A percentile compares a stretch with the other conserved stretches of the same genome.
Evolutionary conservation across 805 yeast genomes (phyloP).

Genomic region (Isabelozyma rhagii): DNA sequence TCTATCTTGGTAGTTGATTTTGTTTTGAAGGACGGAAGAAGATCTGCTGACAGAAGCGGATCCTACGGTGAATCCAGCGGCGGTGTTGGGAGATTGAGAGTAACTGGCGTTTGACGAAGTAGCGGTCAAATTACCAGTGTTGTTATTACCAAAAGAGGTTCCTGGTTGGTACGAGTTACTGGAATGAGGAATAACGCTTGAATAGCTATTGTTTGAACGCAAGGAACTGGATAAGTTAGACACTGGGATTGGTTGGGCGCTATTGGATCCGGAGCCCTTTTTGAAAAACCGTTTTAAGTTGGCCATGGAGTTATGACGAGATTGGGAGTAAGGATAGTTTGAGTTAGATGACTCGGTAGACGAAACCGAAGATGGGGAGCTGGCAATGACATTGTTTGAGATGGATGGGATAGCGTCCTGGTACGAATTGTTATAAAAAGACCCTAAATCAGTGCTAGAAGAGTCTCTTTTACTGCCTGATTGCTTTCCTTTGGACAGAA

Average conservation of each 20-base stretch:
- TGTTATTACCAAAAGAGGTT: conserved; percentile 11
- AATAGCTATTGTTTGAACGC: conserved; percentile 14
- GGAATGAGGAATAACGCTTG: conserved; percentile 1
- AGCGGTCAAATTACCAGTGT: conserved; percentile 15
- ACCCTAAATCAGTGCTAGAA: conserved; percentile 40
- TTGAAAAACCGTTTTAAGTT: conserved; percentile 73
- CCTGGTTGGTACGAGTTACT: conserved; percentile 9
- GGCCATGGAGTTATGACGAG: conserved; percentile 77
- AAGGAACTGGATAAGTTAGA: conserved; percentile 23
- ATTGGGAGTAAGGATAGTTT: conserved; percentile 21
- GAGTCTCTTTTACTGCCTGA: conserved; percentile 22
- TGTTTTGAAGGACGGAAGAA: conserved; percentile 26
- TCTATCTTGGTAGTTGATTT: conserved; percentile 29
- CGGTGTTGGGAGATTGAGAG: conserved; percentile 28
- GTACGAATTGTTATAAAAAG: conserved; percentile 36
- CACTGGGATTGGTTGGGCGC: conserved; percentile 10
- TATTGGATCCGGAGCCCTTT: conserved; percentile 24
- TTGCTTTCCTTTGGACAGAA: conserved; percentile 39
- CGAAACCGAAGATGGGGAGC: conserved; percentile 32
- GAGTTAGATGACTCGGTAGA: conserved; percentile 33
- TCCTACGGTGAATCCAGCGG: conserved; percentile 11
- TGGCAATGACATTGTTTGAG: conserved; percentile 7
- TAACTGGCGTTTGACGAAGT: conserved; percentile 32
- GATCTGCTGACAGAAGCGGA: conserved; percentile 25
- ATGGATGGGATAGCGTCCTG: conserved; percentile 12